phyloP scores from a whole-genome alignment of 106 monocot species.

The Gastrodia elata region DNA sequence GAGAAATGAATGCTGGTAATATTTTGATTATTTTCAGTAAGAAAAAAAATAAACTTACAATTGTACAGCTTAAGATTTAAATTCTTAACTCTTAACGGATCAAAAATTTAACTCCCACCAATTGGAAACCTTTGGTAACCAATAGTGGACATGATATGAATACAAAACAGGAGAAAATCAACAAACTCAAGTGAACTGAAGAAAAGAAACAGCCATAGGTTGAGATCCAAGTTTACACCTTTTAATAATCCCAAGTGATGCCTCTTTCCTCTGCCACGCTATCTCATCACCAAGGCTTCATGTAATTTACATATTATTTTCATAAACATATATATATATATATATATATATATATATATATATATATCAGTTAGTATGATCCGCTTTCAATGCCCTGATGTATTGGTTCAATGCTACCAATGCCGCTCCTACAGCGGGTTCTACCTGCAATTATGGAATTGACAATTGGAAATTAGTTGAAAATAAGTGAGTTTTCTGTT shows the following conservation, averaged over 20 bases:
- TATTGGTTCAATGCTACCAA: slow-evolving; percentile 60
- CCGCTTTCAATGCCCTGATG: slow-evolving; percentile 9
- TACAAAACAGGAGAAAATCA: background rate
- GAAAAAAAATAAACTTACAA: background rate
- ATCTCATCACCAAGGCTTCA: background rate
- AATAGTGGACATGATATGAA: background rate
- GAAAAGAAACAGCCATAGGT: background rate
- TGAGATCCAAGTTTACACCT: background rate
- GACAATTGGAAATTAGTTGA: background rate
- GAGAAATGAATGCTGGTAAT: background rate
- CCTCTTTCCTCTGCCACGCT: background rate
- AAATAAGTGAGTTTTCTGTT: no score
- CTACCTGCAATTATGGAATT: slow-evolving; percentile 42
- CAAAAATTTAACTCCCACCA: no score
- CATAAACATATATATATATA: no score
- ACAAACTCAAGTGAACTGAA: background rate
- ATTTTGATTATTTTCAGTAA: background rate
- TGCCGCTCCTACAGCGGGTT: slow-evolving; percentile 92
- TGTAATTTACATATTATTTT: background rate
- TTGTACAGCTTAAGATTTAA: slow-evolving; percentile 1
- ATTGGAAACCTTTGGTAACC: background rate
- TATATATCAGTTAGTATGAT: slow-evolving; percentile 1
- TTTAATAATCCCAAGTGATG: background rate
- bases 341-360: no score
- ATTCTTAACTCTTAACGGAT: no score